Evolutionary conservation across 768 basidiomycete genomes (phyloP), one percentile per base, ranked within the genome.

Genomic region (Amanita phalloides): DNA sequence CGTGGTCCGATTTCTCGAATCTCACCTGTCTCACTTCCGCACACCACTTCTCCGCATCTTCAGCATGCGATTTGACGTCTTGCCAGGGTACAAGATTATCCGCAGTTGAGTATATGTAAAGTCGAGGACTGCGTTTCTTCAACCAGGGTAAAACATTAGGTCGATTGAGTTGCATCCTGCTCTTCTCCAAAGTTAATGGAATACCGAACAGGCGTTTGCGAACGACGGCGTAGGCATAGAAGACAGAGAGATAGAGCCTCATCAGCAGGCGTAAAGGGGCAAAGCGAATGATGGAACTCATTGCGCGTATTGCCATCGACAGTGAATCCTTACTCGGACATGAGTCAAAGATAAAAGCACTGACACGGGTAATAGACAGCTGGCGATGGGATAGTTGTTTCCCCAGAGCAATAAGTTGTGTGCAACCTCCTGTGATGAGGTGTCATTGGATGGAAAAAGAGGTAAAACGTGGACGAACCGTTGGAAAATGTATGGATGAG

Each of bases 401-500:
- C 38, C 66, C 58, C 3, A 77, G 60, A 0, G 64, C 65, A 10
- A 64, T 54, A 7, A 75, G 60, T 49, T 71, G 68, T 52, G 60
- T 60, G 20, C 63, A 64, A 10, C 75, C 76, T 37, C 76, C 75
- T 77, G 47, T n/a, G 23, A 26, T 26, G 14, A 46, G 28, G 9
- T 49, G 11, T 38, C 25, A 49, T 26, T 28, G 11, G 23, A 11
- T 14, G 21, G n/a, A 28, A 25, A 28, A 35, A 28, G 45, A 21
- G 21, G 41, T 21, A 46, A 23, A 48, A 6, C 26, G 28, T 5
- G 42, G 8, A 55, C 58, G 39, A 51, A 73, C 75, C 76, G 37
- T 77, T 76, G 0, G 75, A 77, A 53, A 78, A 78, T 9, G 64
- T 58, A 44, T 78, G 76, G 0, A 72, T 62, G 11, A 78, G 60